Conservation (phyloP, 169 alveolate species). For the Plasmodium yoelii region DNA sequence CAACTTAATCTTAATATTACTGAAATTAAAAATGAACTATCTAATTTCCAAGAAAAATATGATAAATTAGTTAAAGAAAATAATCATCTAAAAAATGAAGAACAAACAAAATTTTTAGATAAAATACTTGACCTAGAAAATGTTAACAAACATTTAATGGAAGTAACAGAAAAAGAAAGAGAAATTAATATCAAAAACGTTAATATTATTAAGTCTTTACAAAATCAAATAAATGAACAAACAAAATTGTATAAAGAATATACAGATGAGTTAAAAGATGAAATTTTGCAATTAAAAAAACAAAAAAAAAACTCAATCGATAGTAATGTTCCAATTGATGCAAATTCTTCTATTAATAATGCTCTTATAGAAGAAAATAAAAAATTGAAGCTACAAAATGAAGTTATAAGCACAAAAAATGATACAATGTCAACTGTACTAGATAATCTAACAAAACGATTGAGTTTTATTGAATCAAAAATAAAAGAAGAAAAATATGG, state of each 20-base stretch:
- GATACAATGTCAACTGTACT: conserved; percentile 57
- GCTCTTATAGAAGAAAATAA: conserved; percentile 63
- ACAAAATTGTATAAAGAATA: conserved; percentile 66
- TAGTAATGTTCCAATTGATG: background rate
- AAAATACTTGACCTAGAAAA: conserved; percentile 39
- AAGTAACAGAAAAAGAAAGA: conserved; percentile 74
- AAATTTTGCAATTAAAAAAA: conserved; percentile 29
- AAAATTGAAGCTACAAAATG: conserved; percentile 72
- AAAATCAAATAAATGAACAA: conserved; percentile 73
- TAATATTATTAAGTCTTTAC: conserved; percentile 41
- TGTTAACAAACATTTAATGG: conserved; percentile 50
- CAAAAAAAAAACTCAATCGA: background rate
- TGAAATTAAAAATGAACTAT: conserved; percentile 26
- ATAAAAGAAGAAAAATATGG: conserved; percentile 64
- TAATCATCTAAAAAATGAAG: conserved; percentile 32
- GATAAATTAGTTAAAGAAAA: conserved; percentile 26
- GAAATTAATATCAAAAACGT: conserved; percentile 72
- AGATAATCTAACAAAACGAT: conserved; percentile 57
- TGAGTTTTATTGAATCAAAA: conserved; percentile 71
- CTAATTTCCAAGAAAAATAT: conserved; percentile 36
- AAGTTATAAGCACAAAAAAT: conserved; percentile 65
- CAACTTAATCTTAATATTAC: conserved; percentile 26
- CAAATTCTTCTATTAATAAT: background rate
- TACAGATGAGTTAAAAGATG: conserved; percentile 52
- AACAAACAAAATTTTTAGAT: conserved; percentile 37